Conservation (phyloP, 352 stramenopile genomes). For the Pythium aphanidermatum region DNA sequence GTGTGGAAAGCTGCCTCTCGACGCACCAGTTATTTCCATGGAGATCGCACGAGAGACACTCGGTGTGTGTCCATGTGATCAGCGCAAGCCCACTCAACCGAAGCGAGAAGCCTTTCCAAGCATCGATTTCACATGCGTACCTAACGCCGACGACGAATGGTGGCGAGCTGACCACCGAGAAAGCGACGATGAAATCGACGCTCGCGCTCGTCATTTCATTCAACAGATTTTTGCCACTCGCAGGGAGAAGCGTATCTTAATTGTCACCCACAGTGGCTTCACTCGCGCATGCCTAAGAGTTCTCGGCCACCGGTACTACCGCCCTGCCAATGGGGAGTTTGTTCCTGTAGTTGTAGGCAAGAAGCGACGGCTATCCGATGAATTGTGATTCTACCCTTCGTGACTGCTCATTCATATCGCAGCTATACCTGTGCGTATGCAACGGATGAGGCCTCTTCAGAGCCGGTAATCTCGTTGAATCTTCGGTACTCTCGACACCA, state of each 20-base stretch:
- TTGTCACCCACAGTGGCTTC: conserved; percentile 69
- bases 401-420: too few species aligned
- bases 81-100: conserved; percentile 30
- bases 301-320: conserved; percentile 60
- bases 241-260: conserved; percentile 31
- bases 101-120: conserved; percentile 37
- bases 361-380: background rate
- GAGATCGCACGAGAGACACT: conserved; percentile 61
- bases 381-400: conserved; percentile 3
- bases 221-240: conserved; percentile 33
- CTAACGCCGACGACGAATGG: conserved; percentile 44
- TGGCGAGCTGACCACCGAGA: conserved; percentile 53
- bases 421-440: too few species aligned
- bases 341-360: conserved; percentile 42
- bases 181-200: conserved; percentile 51
- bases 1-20: conserved; percentile 18
- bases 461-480: too few species aligned
- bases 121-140: conserved; percentile 43
- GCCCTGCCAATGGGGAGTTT: conserved; percentile 58
- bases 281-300: conserved; percentile 50
- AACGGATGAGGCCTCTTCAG: too few species aligned
- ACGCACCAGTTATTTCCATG: conserved; percentile 41
- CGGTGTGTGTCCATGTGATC: conserved; percentile 58
- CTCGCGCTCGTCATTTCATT: conserved; percentile 41
- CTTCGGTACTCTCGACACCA: too few species aligned